phyloP scores from a whole-genome alignment of 108 stramenopile genomes.

The Pseudonitzschia multiseries region DNA sequence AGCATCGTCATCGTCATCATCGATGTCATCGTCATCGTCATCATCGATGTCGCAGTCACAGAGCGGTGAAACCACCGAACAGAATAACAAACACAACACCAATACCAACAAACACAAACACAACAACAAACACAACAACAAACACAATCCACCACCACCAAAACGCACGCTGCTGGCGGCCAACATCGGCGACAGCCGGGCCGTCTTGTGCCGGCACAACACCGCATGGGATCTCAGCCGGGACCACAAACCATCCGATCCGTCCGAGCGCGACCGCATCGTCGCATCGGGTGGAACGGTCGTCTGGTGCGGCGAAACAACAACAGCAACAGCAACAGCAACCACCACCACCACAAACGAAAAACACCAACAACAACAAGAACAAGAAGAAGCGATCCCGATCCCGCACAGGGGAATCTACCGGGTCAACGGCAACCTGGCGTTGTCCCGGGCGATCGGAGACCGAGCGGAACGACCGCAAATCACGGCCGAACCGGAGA shows the following conservation, averaged over 20 bases:
- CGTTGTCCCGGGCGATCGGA: slow-evolving; percentile 92
- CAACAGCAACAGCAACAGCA: too few species aligned
- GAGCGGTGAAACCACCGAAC: too few species aligned
- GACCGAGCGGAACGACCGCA: slow-evolving; percentile 88
- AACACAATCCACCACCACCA: too few species aligned
- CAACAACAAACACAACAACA: too few species aligned
- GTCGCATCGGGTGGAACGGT: slow-evolving; percentile 67
- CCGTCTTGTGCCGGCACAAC: slow-evolving; percentile 64
- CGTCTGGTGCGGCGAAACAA: slow-evolving; percentile 69
- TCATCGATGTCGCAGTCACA: too few species aligned
- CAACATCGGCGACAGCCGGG: slow-evolving; percentile 92
- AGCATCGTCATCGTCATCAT: too few species aligned
- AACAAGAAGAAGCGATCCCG: too few species aligned
- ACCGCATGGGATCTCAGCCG: slow-evolving; percentile 70
- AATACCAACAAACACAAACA: too few species aligned
- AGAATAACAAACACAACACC: too few species aligned
- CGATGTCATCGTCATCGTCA: too few species aligned
- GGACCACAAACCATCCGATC: slow-evolving; percentile 89
- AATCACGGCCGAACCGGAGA: slow-evolving; percentile 82
- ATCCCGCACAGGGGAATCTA: slow-evolving; percentile 78
- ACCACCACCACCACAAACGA: slow-evolving; percentile 22
- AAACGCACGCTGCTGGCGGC: slow-evolving; percentile 68
- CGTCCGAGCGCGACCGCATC: slow-evolving; percentile 60
- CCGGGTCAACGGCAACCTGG: slow-evolving; percentile 94
- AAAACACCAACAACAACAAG: too few species aligned